Evolutionary conservation across 2,329 filamentous ascomycete genomes (phyloP).

Genomic region (Alternaria atra): DNA sequence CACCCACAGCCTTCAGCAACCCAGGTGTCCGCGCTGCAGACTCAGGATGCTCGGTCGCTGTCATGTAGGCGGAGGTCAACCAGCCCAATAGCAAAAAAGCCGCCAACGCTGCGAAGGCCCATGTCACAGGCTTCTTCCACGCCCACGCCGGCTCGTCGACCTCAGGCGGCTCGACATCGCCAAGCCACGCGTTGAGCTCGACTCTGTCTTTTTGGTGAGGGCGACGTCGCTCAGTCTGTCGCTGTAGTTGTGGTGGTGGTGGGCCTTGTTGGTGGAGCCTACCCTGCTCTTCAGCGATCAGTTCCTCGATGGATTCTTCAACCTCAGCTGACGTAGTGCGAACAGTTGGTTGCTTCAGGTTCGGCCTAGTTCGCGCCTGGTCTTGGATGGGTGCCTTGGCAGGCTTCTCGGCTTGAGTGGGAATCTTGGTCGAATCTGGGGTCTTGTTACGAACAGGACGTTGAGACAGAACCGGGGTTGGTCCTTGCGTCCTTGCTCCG

Average conservation of each 20-base stretch:
- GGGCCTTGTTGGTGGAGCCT: slow-evolving; percentile 25
- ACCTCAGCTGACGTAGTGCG: slow-evolving; percentile 7
- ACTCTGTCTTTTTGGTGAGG: slow-evolving; percentile 17
- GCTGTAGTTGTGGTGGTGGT: slow-evolving; percentile 12
- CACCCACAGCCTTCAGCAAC: slow-evolving; percentile 21
- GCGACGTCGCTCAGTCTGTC: slow-evolving; percentile 8
- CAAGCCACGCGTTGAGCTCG: slow-evolving; percentile 31
- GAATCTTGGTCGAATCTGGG: slow-evolving; percentile 1
- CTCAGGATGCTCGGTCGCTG: slow-evolving; percentile 8
- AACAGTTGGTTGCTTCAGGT: not conserved
- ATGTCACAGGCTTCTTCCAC: slow-evolving; percentile 19
- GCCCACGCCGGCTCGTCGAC: slow-evolving; percentile 28
- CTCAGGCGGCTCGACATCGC: slow-evolving; percentile 20
- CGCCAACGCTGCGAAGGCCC: slow-evolving; percentile 21
- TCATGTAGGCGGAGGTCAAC: slow-evolving; percentile 7
- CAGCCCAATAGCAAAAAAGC: slow-evolving; percentile 6
- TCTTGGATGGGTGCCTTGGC: slow-evolving; percentile 1
- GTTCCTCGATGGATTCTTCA: slow-evolving; percentile 22
- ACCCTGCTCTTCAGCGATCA: slow-evolving; percentile 31
- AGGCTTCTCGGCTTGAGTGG: slow-evolving; percentile 4
- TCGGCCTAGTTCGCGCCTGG: slow-evolving; percentile 1
- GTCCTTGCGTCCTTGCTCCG: slow-evolving; percentile 2
- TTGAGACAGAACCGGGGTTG: slow-evolving; percentile 7
- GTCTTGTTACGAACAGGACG: not conserved
- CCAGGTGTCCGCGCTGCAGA: slow-evolving; percentile 16